Evolutionary conservation across 2,329 filamentous ascomycete species (phyloP), one percentile per base, ranked within the genome.

Genomic region (Penicillium sp.): DNA sequence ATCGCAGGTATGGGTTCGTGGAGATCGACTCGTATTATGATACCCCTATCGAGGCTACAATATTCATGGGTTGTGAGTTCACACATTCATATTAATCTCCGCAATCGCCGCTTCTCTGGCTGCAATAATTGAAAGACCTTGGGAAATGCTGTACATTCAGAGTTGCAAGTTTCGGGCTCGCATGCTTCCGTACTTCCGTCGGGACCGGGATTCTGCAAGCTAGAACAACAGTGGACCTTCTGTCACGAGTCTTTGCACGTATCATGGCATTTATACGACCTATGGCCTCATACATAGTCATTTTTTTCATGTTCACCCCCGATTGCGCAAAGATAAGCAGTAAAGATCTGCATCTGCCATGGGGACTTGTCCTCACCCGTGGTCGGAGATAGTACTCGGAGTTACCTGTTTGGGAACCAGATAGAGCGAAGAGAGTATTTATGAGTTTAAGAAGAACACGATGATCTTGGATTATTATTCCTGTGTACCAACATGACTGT

Each of bases 1-100:
- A 87, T 71, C 67, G 67, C 49, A 67, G 67, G 4, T 67, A 78
- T 58, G 83, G 85, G 1, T 87, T 87, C 68, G 70, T 72, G 60
- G 78, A 82, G 62, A 78, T 80, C 39, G 73, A 75, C 42, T 67
- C 75, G 25, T 87, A 87, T 64, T 86, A 87, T 68, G 77, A 83
- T 14, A 85, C 80, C 33, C 82, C 82, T 5, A 62, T 85, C 35
- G 73, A 80, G 50, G 78, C 77, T 27, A 85, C 83, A 7, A 71
- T 81, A 16, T 87, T 85, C 65, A 72, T 86, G 65, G 75, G 71
- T 3, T 57, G 47, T 11, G 62, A 63, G 2, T 58, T 64, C n/a
- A 33, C 13, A 2, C 31, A 16, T 33, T 14, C 2, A 33, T 14
- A 14, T 33, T 14, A 5, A 33, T 7, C 14, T 11, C 16, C 14